Percentiles rank a stretch among this genome's conserved stretches.
Evolutionary conservation across 2,329 filamentous ascomycete species (phyloP).

Genomic region (Aspergillus japonicus): DNA sequence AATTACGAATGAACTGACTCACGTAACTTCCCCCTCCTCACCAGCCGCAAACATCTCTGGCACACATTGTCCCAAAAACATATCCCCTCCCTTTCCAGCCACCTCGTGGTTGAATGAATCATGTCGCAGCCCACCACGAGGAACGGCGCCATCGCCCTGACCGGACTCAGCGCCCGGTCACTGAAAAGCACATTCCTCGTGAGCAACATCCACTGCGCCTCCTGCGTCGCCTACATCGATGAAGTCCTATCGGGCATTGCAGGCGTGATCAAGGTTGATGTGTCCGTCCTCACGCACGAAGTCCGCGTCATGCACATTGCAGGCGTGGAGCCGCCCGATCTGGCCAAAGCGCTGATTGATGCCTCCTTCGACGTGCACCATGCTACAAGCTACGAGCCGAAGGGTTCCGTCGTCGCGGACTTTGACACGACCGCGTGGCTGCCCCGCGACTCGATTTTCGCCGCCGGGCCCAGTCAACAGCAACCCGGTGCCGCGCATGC

Average conservation of each 20-base stretch:
- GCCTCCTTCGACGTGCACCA: conserved; percentile 50
- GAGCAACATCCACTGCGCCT: conserved; percentile 51
- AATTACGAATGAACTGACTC: neutral
- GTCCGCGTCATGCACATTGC: conserved; percentile 42
- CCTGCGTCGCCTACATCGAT: conserved; percentile 47
- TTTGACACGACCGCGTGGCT: conserved; percentile 36
- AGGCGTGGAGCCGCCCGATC: conserved; percentile 30
- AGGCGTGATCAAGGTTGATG: conserved; percentile 38
- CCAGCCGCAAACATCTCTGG: neutral
- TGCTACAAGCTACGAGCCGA: conserved; percentile 40
- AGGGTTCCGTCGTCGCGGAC: conserved; percentile 33
- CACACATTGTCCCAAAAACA: neutral
- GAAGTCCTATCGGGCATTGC: conserved; percentile 42
- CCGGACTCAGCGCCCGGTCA: conserved; percentile 12
- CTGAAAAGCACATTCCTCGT: conserved; percentile 42
- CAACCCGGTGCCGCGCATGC: conserved; percentile 19
- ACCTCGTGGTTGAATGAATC: conserved; percentile 9
- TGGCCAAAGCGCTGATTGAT: conserved; percentile 41
- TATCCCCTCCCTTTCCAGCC: neutral
- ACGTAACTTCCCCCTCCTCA: neutral
- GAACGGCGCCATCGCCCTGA: neutral
- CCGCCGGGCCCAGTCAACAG: conserved; percentile 14
- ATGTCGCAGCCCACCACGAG: conserved; percentile 18
- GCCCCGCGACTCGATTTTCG: conserved; percentile 24
- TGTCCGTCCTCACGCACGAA: conserved; percentile 46